These are phyloP conservation scores for Ceratocystis alfenasii DNA, from an alignment of 2,329 filamentous ascomycete genomes.

Conservation along the genomic window DNA sequence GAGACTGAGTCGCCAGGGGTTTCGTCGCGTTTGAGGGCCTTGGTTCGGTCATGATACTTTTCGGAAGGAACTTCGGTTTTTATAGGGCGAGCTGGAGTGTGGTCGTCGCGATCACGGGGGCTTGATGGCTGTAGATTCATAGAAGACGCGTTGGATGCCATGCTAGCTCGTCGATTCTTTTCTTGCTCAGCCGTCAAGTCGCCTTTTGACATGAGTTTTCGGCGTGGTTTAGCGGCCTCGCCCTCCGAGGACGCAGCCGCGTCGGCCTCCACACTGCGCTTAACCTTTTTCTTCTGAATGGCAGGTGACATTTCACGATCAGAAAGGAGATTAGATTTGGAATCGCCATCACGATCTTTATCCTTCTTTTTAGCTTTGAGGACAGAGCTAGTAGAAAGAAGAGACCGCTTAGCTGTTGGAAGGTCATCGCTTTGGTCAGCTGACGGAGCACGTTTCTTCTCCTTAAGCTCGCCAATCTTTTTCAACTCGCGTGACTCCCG, in stretches of 20 bases:
- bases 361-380: constrained; percentile 47
- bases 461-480: constrained; percentile 35
- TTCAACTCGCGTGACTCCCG: constrained; percentile 26
- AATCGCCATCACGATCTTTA: constrained; percentile 34
- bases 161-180: constrained; percentile 46
- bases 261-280: constrained; percentile 42
- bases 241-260: constrained; percentile 44
- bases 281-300: constrained; percentile 40
- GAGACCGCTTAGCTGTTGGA: constrained; percentile 37
- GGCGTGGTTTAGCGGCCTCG: constrained; percentile 46
- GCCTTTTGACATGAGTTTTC: constrained; percentile 52
- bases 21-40: constrained; percentile 50
- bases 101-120: constrained; percentile 40
- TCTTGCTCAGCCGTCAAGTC: constrained; percentile 48
- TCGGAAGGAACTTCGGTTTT: constrained; percentile 32
- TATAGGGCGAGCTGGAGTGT: constrained; percentile 35
- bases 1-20: constrained; percentile 42
- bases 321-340: constrained; percentile 26
- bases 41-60: constrained; percentile 45
- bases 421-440: constrained; percentile 37
- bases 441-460: constrained; percentile 38
- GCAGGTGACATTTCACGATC: constrained; percentile 44
- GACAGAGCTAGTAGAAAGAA: constrained; percentile 28
- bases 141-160: constrained; percentile 44
- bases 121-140: constrained; percentile 37